Evolutionary conservation across 495 filamentous ascomycete genomes (phyloP).

Genomic region (Aspergillus cristatus): DNA sequence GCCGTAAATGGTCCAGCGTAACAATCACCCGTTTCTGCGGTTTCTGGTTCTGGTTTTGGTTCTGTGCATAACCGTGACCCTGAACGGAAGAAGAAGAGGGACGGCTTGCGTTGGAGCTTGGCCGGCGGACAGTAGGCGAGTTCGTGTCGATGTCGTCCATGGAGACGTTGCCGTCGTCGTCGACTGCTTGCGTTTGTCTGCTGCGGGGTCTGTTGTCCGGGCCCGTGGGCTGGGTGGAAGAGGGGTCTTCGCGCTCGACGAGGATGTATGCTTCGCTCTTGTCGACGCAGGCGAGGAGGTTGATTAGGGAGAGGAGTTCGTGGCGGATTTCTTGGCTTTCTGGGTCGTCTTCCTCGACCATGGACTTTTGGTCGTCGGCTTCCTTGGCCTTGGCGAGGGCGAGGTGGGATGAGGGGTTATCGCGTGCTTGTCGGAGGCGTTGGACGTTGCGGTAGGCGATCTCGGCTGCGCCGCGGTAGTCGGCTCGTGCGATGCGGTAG

Average conservation of each 20-base stretch:
- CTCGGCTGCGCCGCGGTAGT: conserved; percentile 82
- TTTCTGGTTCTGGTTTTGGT: not conserved
- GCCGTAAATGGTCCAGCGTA: conserved; percentile 72
- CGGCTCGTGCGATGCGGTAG: conserved; percentile 71
- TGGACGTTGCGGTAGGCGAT: conserved; percentile 60
- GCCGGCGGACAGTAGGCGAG: conserved; percentile 9
- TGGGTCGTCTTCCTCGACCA: conserved; percentile 45
- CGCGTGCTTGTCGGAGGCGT: conserved; percentile 44
- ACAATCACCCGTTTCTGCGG: conserved; percentile 47
- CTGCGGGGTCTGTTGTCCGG: conserved; percentile 15
- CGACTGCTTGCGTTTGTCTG: conserved; percentile 21
- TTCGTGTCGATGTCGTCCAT: conserved; percentile 27
- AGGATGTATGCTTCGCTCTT: conserved; percentile 67
- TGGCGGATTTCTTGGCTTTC: conserved; percentile 46
- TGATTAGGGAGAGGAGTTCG: conserved; percentile 78
- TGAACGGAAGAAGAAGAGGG: no score
- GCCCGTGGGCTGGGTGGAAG: conserved; percentile 4
- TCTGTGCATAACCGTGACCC: no score
- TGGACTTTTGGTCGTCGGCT: conserved; percentile 44
- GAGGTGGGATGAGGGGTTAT: conserved; percentile 36
- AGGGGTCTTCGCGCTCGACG: conserved; percentile 33
- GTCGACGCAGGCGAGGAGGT: conserved; percentile 75
- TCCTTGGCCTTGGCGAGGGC: conserved; percentile 24
- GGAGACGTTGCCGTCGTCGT: conserved; percentile 34
- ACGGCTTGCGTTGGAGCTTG: conserved; percentile 3